Percentiles rank a stretch among this genome's conserved stretches.
phyloP scores from a whole-genome alignment of 441 rosid genomes.

The Capsella rubella region DNA sequence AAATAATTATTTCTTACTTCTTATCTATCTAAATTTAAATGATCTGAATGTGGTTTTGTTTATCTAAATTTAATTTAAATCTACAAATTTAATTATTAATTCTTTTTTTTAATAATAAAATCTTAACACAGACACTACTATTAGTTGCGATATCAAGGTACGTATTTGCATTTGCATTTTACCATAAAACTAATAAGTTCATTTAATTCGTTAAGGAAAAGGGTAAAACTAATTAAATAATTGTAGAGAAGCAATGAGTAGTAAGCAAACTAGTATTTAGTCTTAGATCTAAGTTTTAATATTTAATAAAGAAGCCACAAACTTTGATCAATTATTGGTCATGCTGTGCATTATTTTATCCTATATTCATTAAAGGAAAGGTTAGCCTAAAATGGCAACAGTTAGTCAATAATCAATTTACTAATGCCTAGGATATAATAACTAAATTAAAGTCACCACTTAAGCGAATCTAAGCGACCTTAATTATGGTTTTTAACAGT shows the following conservation, averaged over 20 bases:
- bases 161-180: no score
- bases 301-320: slow-evolving; percentile 15
- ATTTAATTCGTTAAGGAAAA: not conserved
- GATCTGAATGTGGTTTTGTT: no score
- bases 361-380: slow-evolving; percentile 28
- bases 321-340: slow-evolving; percentile 36
- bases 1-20: no score
- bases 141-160: no score
- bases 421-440: slow-evolving; percentile 10
- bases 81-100: no score
- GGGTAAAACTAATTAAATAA: not conserved
- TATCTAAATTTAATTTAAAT: no score
- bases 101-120: no score
- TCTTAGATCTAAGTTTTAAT: not conserved
- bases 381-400: slow-evolving; percentile 34
- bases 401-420: slow-evolving; percentile 19
- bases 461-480: not conserved
- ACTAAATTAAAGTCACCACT: not conserved
- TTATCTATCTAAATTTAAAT: no score
- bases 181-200: no score
- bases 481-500: not conserved
- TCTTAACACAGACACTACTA: no score
- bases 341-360: slow-evolving; percentile 21
- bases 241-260: not conserved
- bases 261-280: not conserved